Conservation (phyloP, 495 filamentous ascomycete species). For the Hypoxylon trugodes region DNA sequence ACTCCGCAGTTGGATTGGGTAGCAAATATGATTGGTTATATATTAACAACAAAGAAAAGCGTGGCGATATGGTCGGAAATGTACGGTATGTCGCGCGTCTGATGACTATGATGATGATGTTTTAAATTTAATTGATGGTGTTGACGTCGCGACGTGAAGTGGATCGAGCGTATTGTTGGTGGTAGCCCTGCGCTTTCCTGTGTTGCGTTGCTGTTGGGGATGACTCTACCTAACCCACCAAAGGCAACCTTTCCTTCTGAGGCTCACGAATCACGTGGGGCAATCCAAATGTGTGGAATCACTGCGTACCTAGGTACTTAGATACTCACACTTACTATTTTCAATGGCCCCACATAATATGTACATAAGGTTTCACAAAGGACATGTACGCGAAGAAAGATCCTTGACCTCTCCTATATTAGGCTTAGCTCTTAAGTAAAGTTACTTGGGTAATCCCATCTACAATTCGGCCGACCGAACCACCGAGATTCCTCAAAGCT, state of each 20-base stretch:
- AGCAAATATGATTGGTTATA: not conserved
- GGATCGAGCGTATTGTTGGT: too few species aligned
- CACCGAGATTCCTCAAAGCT: slow-evolving; percentile 26
- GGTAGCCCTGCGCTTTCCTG: too few species aligned
- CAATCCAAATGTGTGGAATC: not conserved
- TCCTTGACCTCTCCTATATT: too few species aligned
- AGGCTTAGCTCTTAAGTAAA: too few species aligned
- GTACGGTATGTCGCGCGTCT: not conserved
- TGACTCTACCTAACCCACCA: too few species aligned
- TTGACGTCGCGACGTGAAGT: too few species aligned
- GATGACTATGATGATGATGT: not conserved
- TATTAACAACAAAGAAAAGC: not conserved
- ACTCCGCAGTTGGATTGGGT: slow-evolving; percentile 16
- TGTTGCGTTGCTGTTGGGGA: too few species aligned
- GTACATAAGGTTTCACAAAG: not conserved
- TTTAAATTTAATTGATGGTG: too few species aligned
- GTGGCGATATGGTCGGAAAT: not conserved
- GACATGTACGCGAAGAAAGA: too few species aligned
- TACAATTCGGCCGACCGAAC: slow-evolving; percentile 36
- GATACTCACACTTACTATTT: too few species aligned
- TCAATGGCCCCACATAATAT: not conserved
- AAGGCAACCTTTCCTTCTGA: too few species aligned
- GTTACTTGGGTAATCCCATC: too few species aligned
- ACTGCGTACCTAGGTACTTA: not conserved
- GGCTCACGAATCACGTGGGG: not conserved